Conservation (phyloP, 148 eudicot genomes). For the Linanthus parryae region DNA sequence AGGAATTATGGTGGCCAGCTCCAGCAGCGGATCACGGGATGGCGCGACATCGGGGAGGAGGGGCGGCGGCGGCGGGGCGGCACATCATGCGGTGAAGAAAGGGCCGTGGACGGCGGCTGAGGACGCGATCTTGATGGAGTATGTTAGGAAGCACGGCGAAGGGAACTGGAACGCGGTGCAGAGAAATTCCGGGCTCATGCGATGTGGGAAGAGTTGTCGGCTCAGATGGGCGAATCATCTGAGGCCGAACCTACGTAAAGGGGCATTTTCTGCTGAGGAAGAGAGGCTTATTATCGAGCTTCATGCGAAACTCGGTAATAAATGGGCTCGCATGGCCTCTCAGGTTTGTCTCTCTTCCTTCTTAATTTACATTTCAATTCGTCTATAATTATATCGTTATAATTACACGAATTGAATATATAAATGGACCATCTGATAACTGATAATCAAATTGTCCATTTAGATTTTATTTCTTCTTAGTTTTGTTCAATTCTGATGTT, state of each 20-base stretch:
- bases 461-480: neutral
- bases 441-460: neutral
- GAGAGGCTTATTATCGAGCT: slow-evolving; percentile 65
- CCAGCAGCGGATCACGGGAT: slow-evolving; percentile 12
- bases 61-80: neutral
- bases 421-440: neutral
- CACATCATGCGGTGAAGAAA: slow-evolving; percentile 34
- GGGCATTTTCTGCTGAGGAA: slow-evolving; percentile 68
- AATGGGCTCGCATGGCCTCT: slow-evolving; percentile 96
- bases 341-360: slow-evolving; percentile 34
- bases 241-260: slow-evolving; percentile 75
- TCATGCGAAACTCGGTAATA: slow-evolving; percentile 78
- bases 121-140: slow-evolving; percentile 65
- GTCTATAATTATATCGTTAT: neutral
- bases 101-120: slow-evolving; percentile 87
- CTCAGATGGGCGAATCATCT: slow-evolving; percentile 89
- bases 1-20: slow-evolving; percentile 16
- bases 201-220: slow-evolving; percentile 95
- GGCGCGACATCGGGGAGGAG: slow-evolving; percentile 2
- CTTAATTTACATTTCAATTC: no score
- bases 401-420: neutral
- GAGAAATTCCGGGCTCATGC: slow-evolving; percentile 45
- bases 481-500: neutral
- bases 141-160: slow-evolving; percentile 76
- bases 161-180: slow-evolving; percentile 95